These are phyloP conservation scores for Rhodotorula sp. DNA, from an alignment of 1,284 basidiomycete species.

Conservation along the genomic window DNA sequence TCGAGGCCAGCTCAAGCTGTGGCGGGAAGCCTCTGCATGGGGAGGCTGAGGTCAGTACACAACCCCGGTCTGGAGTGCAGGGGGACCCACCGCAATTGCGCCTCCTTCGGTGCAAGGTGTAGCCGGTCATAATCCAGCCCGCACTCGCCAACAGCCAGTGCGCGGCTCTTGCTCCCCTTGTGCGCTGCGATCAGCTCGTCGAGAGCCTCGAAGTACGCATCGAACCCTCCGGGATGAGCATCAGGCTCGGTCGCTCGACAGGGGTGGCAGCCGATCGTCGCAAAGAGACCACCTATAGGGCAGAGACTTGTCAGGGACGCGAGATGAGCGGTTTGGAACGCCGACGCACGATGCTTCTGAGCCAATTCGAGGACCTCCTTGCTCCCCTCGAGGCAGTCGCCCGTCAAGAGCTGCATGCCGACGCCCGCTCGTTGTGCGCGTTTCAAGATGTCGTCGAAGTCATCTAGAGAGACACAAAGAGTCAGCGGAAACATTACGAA, in stretches of 20 bases:
- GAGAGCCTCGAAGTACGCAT: constrained; percentile 66
- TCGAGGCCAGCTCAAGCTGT: constrained; percentile 70
- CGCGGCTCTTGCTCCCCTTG: constrained; percentile 45
- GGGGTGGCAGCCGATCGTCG: constrained; percentile 83
- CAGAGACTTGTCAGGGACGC: not conserved
- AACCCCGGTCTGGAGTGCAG: not conserved
- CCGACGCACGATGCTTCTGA: constrained; percentile 57
- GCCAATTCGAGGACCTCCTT: constrained; percentile 65
- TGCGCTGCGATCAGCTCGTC: constrained; percentile 62
- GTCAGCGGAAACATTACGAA: not conserved
- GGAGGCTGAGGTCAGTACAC: too few species aligned
- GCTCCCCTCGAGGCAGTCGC: constrained; percentile 71
- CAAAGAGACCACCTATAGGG: constrained; percentile 60
- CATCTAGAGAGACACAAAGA: constrained; percentile 55
- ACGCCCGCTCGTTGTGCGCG: constrained; percentile 69
- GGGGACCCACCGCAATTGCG: constrained; percentile 17
- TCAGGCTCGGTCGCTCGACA: constrained; percentile 79
- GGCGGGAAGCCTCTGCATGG: constrained; percentile 63
- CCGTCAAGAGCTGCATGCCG: constrained; percentile 76
- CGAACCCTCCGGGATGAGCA: constrained; percentile 61
- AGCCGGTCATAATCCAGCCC: constrained; percentile 85
- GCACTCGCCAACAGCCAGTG: constrained; percentile 72
- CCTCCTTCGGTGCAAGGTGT: constrained; percentile 61
- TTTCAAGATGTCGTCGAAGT: constrained; percentile 64
- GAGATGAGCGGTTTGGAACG: not conserved